These are phyloP conservation scores for Coniochaeta prunicola DNA, from an alignment of 2,329 filamentous ascomycete genomes.

Conservation along the genomic window DNA sequence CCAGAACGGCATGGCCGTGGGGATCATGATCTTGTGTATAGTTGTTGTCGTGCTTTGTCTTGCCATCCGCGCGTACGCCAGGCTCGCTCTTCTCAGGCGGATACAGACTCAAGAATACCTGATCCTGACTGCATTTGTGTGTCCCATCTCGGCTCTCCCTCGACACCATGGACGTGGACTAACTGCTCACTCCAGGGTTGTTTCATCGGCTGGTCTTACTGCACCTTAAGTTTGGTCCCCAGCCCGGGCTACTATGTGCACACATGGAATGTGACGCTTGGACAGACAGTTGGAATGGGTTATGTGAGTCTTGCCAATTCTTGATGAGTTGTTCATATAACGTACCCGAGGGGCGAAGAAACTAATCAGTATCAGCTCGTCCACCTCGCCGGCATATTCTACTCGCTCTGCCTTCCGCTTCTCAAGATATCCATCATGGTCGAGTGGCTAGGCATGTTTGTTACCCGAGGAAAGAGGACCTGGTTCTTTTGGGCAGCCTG, in stretches of 20 bases:
- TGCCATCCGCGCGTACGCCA: conserved; percentile 7
- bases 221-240: conserved; percentile 15
- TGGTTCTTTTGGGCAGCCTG: conserved; percentile 28
- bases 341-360: not conserved
- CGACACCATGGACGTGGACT: not conserved
- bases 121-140: conserved; percentile 4
- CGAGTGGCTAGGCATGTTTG: conserved; percentile 33
- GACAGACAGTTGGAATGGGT: conserved; percentile 16
- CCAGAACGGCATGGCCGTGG: conserved; percentile 6
- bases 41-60: conserved; percentile 16
- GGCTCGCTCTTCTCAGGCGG: not conserved
- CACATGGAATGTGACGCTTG: conserved; percentile 21
- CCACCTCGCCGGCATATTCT: conserved; percentile 25
- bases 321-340: not conserved
- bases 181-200: not conserved
- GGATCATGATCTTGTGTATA: conserved; percentile 8
- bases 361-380: conserved; percentile 16
- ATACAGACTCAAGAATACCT: conserved; percentile 2
- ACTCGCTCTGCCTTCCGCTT: conserved; percentile 27
- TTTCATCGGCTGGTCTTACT: conserved; percentile 15
- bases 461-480: conserved; percentile 16
- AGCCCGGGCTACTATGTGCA: conserved; percentile 28
- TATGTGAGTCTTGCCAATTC: conserved; percentile 15
- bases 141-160: not conserved
- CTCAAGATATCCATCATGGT: conserved; percentile 33